A percentile compares a stretch with the other conserved stretches of the same genome.
These are phyloP conservation scores for Penicillium sp. DNA, from an alignment of 2,329 filamentous ascomycete genomes.

Conservation along the genomic window DNA sequence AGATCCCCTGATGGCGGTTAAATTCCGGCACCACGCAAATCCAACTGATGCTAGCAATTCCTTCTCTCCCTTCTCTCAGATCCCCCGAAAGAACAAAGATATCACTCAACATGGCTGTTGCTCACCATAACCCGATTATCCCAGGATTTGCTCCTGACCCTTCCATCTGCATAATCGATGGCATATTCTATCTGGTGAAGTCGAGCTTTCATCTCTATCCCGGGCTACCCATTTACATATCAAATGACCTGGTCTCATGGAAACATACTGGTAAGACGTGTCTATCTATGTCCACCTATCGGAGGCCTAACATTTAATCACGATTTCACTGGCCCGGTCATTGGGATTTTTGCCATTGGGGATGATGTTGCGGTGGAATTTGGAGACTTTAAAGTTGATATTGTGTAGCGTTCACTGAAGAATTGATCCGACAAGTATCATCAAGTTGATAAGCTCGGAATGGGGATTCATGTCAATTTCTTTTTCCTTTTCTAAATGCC, in stretches of 20 bases:
- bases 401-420: background rate
- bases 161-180: conserved; percentile 43
- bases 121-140: conserved; percentile 43
- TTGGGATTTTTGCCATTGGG: conserved; percentile 8
- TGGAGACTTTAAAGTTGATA: conserved; percentile 2
- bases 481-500: background rate
- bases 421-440: background rate
- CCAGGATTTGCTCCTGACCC: conserved; percentile 50
- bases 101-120: background rate
- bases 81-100: background rate
- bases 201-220: conserved; percentile 49
- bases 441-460: no score
- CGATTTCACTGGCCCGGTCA: conserved; percentile 7
- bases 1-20: background rate
- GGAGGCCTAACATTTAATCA: background rate
- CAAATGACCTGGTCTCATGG: conserved; percentile 47
- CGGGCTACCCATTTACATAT: conserved; percentile 47
- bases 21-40: no score
- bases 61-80: background rate
- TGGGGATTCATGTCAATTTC: background rate
- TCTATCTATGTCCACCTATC: background rate
- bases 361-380: background rate
- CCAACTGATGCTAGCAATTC: background rate
- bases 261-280: conserved; percentile 27
- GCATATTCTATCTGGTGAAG: conserved; percentile 46